phyloP scores from a whole-genome alignment of 2,329 filamentous ascomycete genomes.

The Cladosporium sp. region DNA sequence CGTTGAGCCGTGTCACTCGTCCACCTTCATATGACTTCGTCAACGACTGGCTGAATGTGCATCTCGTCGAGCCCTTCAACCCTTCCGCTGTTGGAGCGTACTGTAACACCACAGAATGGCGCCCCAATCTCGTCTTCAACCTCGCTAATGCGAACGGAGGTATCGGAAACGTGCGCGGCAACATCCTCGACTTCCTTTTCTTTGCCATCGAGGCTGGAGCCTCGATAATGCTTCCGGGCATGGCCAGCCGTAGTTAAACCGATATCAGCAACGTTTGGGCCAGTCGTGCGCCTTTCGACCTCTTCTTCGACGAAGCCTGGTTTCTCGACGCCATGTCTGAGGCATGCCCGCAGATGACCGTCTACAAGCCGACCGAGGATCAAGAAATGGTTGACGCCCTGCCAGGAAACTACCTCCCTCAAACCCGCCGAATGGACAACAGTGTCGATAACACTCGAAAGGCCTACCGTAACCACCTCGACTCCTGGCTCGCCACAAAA shows the following conservation, averaged over 20 bases:
- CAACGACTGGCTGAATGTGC: conserved; percentile 31
- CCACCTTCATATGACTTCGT: conserved; percentile 28
- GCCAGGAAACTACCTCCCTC: conserved; percentile 29
- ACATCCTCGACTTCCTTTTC: conserved; percentile 50
- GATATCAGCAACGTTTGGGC: conserved; percentile 31
- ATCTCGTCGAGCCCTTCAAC: conserved; percentile 30
- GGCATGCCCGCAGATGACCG: conserved; percentile 33
- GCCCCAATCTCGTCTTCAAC: conserved; percentile 46
- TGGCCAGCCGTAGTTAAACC: conserved; percentile 25
- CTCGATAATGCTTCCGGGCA: conserved; percentile 33
- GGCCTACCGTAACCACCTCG: conserved; percentile 27
- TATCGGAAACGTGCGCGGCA: conserved; percentile 49
- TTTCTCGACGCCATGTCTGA: conserved; percentile 29
- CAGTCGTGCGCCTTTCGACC: conserved; percentile 28
- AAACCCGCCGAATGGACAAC: conserved; percentile 31
- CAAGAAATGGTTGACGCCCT: conserved; percentile 25
- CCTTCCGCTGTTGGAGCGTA: conserved; percentile 28
- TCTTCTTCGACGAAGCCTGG: conserved; percentile 36
- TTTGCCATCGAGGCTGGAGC: conserved; percentile 54
- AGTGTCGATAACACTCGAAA: conserved; percentile 24
- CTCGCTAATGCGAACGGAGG: conserved; percentile 49
- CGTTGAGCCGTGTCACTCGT: background rate
- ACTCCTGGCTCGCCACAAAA: conserved; percentile 29
- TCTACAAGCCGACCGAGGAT: conserved; percentile 28
- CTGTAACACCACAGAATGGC: conserved; percentile 47